phyloP scores from a whole-genome alignment of 169 alveolate species.

The Plasmodium chabaudi region DNA sequence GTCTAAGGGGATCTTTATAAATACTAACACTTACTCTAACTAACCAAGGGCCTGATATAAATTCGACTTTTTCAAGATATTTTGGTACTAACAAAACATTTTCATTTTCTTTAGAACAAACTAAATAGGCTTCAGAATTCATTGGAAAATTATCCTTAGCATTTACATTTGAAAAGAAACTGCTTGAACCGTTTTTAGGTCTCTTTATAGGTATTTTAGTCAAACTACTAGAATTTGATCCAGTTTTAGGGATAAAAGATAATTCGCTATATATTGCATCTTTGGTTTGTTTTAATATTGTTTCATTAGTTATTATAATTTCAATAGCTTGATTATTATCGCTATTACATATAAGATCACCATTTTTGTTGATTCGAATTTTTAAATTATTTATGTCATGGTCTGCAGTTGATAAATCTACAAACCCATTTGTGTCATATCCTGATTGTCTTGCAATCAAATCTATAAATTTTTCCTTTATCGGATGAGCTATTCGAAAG shows the following conservation, averaged over 20 bases:
- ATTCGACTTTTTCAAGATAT: slow-evolving; percentile 8
- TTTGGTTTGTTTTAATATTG: slow-evolving; percentile 3
- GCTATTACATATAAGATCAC: slow-evolving; percentile 6
- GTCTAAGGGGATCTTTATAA: slow-evolving; percentile 23
- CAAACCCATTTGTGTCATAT: slow-evolving; percentile 52
- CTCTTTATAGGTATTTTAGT: slow-evolving; percentile 18
- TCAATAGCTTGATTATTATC: slow-evolving; percentile 31
- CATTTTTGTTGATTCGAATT: slow-evolving; percentile 9
- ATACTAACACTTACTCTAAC: slow-evolving; percentile 40
- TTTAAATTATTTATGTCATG: not conserved
- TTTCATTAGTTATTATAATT: slow-evolving; percentile 11
- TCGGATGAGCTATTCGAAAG: not conserved
- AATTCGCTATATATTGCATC: slow-evolving; percentile 34
- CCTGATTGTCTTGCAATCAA: slow-evolving; percentile 35
- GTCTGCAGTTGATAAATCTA: slow-evolving; percentile 13
- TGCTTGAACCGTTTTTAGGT: not conserved
- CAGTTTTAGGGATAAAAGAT: not conserved
- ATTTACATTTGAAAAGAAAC: not conserved
- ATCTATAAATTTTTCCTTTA: slow-evolving; percentile 21
- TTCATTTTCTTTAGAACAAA: slow-evolving; percentile 27
- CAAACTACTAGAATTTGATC: not conserved
- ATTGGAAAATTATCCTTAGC: not conserved
- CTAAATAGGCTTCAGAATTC: slow-evolving; percentile 54
- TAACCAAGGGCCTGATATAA: slow-evolving; percentile 53
- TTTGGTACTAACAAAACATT: slow-evolving; percentile 54